Evolutionary conservation across 805 yeast genomes (phyloP), one percentile per base, ranked within the genome.

Genomic region (Lachancea quebecensis): DNA sequence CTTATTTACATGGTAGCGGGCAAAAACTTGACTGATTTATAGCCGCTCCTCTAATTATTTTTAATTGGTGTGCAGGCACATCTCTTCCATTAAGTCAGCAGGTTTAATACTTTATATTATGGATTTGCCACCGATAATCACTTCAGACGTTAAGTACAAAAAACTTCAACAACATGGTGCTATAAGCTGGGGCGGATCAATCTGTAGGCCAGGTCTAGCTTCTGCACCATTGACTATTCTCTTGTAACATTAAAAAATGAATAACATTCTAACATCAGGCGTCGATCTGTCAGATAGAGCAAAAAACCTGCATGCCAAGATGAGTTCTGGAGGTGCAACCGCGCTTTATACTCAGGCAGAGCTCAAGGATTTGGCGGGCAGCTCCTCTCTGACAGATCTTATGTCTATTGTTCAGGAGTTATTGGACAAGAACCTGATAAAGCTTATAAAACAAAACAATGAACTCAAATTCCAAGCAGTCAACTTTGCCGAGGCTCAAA

Each of bases 381-480:
- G 73, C 39, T 50, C 70, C 27, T 69, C 77, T 46, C 64, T 64
- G 41, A 41, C 57, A 38, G 78, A 75, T 42, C 56, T 78, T 37
- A 68, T 78, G 68, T 57, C 60, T 7, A 54, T 74, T 35, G 73
- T 76, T 1, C 83, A 80, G 57, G 76, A 74, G 46, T 63, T 79
- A 35, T 58, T 78, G 45, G 71, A 77, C 56, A 71, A 72, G 48
- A 81, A 82, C 51, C 69, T 86, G 48, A 72, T 88, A 42, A 85
- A 85, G 61, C 67, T 87, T 48, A 73, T 82, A 21, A 84, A 81
- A 55, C 78, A 73, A 50, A 82, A 82, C 46, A 83, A 76, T 48
- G 84, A 72, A 49, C 71, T 83, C 49, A 74, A 75, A 58, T 93
- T 89, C 66, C 85, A 84, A 59, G 88, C 90, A 1, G 83, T 87